Evolutionary conservation across 2,329 filamentous ascomycete species (phyloP), one percentile per base, ranked within the genome.

Genomic region (Aureobasidium sp.): DNA sequence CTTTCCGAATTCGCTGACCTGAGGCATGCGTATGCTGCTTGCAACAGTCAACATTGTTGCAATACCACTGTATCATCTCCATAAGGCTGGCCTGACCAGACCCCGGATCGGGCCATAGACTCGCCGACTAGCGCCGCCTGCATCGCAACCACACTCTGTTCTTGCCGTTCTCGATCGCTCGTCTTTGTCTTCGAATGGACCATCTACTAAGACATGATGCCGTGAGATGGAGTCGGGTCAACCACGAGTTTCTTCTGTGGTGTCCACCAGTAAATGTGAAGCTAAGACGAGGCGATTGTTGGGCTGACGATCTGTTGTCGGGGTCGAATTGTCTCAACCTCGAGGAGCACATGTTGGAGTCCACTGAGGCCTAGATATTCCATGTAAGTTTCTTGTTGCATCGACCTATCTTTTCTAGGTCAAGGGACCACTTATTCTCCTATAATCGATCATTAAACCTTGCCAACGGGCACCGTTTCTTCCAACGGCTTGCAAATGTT

Each of bases 401-500:
- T 11, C 19, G n/a, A 27, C 32, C 7, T 34, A 19, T 37, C 44
- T 48, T 48, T 48, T 30, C 27, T 48, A 37, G 44, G 44, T 19
- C 14, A 37, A 48, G 30, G 44, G 22, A 37, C 44, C 44, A 48
- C 44, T 48, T 37, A 35, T 17, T 37, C 32, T 16, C 22, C n/a
- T n/a, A 6, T 48, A 35, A 21, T 37, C 19, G 25, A 25, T 47
- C 30, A 47, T 47, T 47, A 47, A 14, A 47, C 12, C 17, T 34
- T 29, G 29, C 35, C 45, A 50, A 50, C 45, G 45, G 32, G 45
- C 10, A 16, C 24, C 29, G 29, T 49, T 49, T 21, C 17, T 35
- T 25, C 8, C 22, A 50, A 50, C 45, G 48, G 48, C 14, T n/a
- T 41, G 19, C 27, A 51, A 30, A 30, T 40, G 35, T 40, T 50